Evolutionary conservation across 75 land plant species (phyloP), one percentile per base, ranked within the genome.

Genomic region (Selaginella tamariscina): DNA sequence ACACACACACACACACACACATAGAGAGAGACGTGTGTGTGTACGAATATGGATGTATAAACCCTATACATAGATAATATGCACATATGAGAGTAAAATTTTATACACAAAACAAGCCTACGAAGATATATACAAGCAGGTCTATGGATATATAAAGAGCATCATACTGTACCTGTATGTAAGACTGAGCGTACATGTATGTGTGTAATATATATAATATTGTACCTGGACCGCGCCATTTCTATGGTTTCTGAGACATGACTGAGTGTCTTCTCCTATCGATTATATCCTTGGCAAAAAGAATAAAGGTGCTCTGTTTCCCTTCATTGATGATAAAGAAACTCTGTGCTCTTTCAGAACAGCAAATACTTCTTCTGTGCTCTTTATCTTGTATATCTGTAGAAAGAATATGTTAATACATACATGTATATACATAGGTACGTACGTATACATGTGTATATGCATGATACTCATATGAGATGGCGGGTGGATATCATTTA

Each of bases 241-340:
- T 73, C 75, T 54, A 73, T 60, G 18, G 71, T 73, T 44, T 73
- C 75, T 31, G 75, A 73, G 24, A 73, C 32, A 29, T 27, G 64
- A 27, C 55, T 29, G 0, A 73, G 71, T 32, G 66, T 66, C 13
- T 57, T 28, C 44, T 73, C 75, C 75, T 70, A 73, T 32, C 59
- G 56, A 30, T 68, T 39, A 73, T 73, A 56, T 73, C 75, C 20
- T 29, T 55, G 13, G 75, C 75, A n/a, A n/a, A 33, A 73, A 73
- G 33, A 54, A 31, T 22, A 73, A 29, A 60, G 67, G 75, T 44
- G 69, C 71, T 33, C 75, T 55, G 30, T 73, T 73, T 2, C 69
- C 5, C 56, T 66, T 67, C 75, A 73, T 73, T 1, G 75, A 73
- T 33, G 75, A 67, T 2, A 73, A 33, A 23, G 69, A 55, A n/a